Percentiles rank a stretch among this genome's conserved stretches.
phyloP scores from a whole-genome alignment of 352 stramenopile genomes.

The Phytophthora chlamydospora region DNA sequence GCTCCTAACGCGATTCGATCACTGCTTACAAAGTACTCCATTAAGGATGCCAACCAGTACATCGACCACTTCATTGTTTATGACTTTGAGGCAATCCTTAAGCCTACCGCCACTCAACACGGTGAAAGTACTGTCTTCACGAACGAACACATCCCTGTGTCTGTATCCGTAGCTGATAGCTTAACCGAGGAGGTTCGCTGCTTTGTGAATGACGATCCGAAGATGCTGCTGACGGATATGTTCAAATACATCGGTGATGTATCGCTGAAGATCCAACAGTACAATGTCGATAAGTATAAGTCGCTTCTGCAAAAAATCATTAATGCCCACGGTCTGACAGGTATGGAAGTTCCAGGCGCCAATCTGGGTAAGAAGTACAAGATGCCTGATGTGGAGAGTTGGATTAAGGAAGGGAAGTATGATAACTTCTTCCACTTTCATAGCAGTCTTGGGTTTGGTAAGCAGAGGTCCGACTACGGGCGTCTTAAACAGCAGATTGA shows the following conservation, averaged over 20 bases:
- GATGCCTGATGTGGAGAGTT: conserved; percentile 1
- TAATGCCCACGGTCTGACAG: conserved; percentile 1
- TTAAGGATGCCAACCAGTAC: conserved; percentile 9
- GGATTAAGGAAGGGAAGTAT: conserved; percentile 5
- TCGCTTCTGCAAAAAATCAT: conserved; percentile 4
- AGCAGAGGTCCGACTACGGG: conserved; percentile 9
- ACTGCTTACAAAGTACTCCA: conserved; percentile 18
- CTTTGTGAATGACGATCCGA: conserved; percentile 9
- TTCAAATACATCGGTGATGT: conserved; percentile 5
- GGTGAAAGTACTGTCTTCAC: conserved; percentile 10
- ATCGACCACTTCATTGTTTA: conserved; percentile 10
- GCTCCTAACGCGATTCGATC: conserved; percentile 11
- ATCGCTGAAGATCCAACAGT: neutral
- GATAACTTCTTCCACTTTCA: conserved; percentile 16
- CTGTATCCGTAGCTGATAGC: conserved; percentile 1
- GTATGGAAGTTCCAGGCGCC: conserved; percentile 6
- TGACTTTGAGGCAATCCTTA: conserved; percentile 14
- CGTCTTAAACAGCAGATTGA: conserved; percentile 8
- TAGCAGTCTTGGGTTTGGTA: conserved; percentile 4
- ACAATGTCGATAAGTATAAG: conserved; percentile 3
- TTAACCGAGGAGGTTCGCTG: conserved; percentile 1
- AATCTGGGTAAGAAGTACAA: conserved; percentile 5
- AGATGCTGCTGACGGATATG: conserved; percentile 3
- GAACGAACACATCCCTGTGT: conserved; percentile 4
- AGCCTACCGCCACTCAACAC: conserved; percentile 15